A percentile compares a stretch with the other conserved stretches of the same genome.
phyloP scores from a whole-genome alignment of 306 rosid species.

The Elaeagnus macrophylla region DNA sequence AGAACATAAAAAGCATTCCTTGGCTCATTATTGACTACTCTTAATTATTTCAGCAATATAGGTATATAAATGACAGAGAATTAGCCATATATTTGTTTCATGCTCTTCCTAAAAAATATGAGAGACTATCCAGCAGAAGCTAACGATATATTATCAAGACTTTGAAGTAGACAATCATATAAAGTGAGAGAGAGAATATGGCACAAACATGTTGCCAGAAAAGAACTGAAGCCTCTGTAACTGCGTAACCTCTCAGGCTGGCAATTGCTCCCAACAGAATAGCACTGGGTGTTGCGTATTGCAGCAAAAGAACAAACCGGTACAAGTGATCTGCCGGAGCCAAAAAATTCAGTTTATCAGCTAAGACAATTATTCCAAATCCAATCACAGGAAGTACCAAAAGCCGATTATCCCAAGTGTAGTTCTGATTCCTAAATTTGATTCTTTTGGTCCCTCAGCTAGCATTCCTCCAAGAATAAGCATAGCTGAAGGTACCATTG shows the following conservation, averaged over 20 bases:
- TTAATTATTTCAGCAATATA: too few species aligned
- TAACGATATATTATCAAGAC: slow-evolving; percentile 1
- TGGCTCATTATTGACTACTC: too few species aligned
- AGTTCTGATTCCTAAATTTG: slow-evolving; percentile 60
- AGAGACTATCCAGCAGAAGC: too few species aligned
- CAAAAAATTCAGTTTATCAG: slow-evolving; percentile 47
- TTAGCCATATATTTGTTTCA: too few species aligned
- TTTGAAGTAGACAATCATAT: slow-evolving; percentile 48
- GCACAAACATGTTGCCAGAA: slow-evolving; percentile 84
- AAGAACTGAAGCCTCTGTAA: slow-evolving; percentile 77
- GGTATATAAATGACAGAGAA: too few species aligned
- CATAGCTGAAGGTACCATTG: slow-evolving; percentile 83
- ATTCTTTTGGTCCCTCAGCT: slow-evolving; percentile 80
- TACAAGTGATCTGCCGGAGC: slow-evolving; percentile 46
- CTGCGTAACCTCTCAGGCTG: slow-evolving; percentile 76
- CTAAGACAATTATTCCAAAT: slow-evolving; percentile 44
- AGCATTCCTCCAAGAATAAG: slow-evolving; percentile 87
- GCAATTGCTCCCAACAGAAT: slow-evolving; percentile 86
- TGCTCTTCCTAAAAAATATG: too few species aligned
- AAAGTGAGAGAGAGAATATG: slow-evolving; percentile 60
- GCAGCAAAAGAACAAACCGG: slow-evolving; percentile 65
- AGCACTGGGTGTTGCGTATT: slow-evolving; percentile 84
- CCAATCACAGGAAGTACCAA: slow-evolving; percentile 72
- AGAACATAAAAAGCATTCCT: too few species aligned
- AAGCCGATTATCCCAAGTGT: slow-evolving; percentile 72